Evolutionary conservation across 169 alveolate genomes (phyloP).

Genomic region (Plasmodium inui): DNA sequence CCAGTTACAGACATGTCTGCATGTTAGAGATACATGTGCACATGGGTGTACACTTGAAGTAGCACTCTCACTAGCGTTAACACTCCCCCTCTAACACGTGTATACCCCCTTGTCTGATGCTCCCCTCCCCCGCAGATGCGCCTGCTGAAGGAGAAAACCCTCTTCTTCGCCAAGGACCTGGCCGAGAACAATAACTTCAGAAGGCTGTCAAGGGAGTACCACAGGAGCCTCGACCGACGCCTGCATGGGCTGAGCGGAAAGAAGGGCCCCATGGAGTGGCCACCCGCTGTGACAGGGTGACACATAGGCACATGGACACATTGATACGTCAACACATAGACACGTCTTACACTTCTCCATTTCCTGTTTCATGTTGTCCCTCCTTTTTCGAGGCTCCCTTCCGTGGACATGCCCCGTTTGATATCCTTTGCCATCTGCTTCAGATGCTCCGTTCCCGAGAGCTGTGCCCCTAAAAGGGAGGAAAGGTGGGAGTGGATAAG

Average conservation of each 20-base stretch:
- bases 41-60: background rate
- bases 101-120: background rate
- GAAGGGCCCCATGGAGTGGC: background rate
- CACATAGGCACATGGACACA: background rate
- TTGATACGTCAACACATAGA: too few relatives aligned
- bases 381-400: background rate
- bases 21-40: too few relatives aligned
- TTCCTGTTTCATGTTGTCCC: background rate
- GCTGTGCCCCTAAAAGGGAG: slow-evolving; percentile 36
- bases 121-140: background rate
- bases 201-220: slow-evolving; percentile 40
- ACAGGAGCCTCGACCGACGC: slow-evolving; percentile 17
- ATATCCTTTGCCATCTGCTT: slow-evolving; percentile 49
- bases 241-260: background rate
- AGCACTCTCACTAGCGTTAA: too few relatives aligned
- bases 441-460: slow-evolving; percentile 53
- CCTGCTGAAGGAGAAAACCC: slow-evolving; percentile 29
- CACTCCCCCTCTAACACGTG: too few relatives aligned
- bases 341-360: too few relatives aligned
- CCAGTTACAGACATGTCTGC: background rate
- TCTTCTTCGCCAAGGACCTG: slow-evolving; percentile 56
- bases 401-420: background rate
- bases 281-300: background rate
- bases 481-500: background rate
- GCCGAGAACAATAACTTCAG: slow-evolving; percentile 54